phyloP scores from a whole-genome alignment of 2,329 filamentous ascomycete species.

The Diaporthe sp. region DNA sequence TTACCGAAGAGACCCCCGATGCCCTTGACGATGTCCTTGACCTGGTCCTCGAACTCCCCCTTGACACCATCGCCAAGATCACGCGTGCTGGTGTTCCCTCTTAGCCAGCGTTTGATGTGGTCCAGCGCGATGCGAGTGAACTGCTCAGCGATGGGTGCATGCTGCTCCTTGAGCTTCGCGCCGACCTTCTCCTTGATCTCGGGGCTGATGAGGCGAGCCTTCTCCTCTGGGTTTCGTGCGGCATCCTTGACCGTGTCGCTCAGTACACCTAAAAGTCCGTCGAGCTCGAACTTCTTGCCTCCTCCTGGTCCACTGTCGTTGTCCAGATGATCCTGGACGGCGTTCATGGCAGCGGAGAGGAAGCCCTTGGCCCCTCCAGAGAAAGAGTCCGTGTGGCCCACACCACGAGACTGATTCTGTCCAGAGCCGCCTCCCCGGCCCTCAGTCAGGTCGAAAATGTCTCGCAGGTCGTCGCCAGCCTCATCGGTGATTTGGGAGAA shows the following conservation, averaged over 20 bases:
- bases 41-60: constrained; percentile 58
- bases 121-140: constrained; percentile 62
- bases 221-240: constrained; percentile 61
- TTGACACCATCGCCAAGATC: constrained; percentile 60
- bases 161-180: constrained; percentile 56
- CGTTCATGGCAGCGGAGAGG: constrained; percentile 57
- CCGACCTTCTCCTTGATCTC: constrained; percentile 62
- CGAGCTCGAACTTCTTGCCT: constrained; percentile 55
- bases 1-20: constrained; percentile 57
- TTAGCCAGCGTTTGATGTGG: constrained; percentile 61
- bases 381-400: constrained; percentile 44
- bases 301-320: constrained; percentile 50
- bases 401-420: constrained; percentile 48
- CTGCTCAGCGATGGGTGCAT: constrained; percentile 60
- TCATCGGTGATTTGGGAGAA: constrained; percentile 58
- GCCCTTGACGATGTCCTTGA: constrained; percentile 55
- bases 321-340: constrained; percentile 50
- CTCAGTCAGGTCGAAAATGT: constrained; percentile 61
- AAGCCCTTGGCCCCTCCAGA: constrained; percentile 49
- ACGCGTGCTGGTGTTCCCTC: constrained; percentile 57
- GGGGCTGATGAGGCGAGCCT: constrained; percentile 59
- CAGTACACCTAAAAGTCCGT: constrained; percentile 58
- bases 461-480: constrained; percentile 58
- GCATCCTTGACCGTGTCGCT: constrained; percentile 61
- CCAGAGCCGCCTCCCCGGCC: constrained; percentile 41